phyloP scores from a whole-genome alignment of 345 rosid species.

The Leavenworthia alabamica region DNA sequence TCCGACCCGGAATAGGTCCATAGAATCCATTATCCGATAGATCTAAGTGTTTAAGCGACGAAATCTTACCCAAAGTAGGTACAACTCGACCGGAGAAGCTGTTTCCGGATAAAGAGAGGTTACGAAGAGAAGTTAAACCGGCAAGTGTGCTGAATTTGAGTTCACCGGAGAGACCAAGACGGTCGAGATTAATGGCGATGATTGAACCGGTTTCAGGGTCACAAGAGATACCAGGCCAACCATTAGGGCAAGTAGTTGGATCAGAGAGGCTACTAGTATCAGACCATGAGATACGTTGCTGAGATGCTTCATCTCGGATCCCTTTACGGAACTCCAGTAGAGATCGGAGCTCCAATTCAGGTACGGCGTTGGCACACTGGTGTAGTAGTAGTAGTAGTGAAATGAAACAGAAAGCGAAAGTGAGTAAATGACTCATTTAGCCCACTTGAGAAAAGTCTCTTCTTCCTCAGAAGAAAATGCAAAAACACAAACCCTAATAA shows the following conservation, averaged over 20 bases:
- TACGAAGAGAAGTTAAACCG: conserved; percentile 48
- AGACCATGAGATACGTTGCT: conserved; percentile 46
- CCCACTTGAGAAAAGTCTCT: neutral
- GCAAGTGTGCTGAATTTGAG: conserved; percentile 63
- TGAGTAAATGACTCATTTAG: conserved; percentile 37
- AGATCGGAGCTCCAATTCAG: conserved; percentile 50
- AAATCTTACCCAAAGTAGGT: conserved; percentile 62
- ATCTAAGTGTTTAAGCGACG: conserved; percentile 67
- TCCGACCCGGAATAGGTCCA: conserved; percentile 84
- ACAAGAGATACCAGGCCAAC: conserved; percentile 69
- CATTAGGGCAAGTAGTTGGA: conserved; percentile 38
- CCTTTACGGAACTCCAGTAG: conserved; percentile 90
- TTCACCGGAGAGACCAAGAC: conserved; percentile 61
- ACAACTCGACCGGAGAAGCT: conserved; percentile 76
- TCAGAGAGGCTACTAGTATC: conserved; percentile 27
- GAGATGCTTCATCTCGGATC: conserved; percentile 44
- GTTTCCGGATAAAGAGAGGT: conserved; percentile 69
- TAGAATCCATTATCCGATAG: conserved; percentile 66
- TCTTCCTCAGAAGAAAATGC: neutral
- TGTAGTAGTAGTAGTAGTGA: conserved; percentile 10
- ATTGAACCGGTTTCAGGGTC: conserved; percentile 45
- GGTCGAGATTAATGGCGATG: conserved; percentile 49
- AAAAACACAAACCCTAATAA: neutral
- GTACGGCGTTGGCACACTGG: conserved; percentile 21
- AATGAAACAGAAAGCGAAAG: conserved; percentile 29